Evolutionary conservation across 352 stramenopile species (phyloP), one percentile per base, ranked within the genome.

Genomic region (Phytophthora citricola): DNA sequence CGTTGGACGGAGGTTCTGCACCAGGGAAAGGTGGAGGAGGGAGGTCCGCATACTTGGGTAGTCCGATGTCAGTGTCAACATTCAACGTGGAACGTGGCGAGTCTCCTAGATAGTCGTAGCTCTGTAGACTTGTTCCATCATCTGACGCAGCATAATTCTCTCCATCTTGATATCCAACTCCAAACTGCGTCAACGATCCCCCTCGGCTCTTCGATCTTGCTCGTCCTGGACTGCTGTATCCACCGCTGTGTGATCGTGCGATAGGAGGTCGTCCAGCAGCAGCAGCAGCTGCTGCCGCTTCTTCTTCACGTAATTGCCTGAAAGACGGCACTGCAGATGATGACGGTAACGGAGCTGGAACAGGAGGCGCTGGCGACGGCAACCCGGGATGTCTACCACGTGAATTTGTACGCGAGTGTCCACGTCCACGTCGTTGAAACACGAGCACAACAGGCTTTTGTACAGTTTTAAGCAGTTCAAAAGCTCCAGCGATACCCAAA

Each of bases 361-460:
- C 10, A 1, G 52, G 57, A 9, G 55, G 51, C 38, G 47, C 10
- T 2, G 52, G 57, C 9, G 55, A 45, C 12, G 65, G 58, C 5
- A 71, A 47, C 14, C 48, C 62, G 11, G 40, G 20, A 61, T 59
- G 56, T 51, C 55, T 54, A 53, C 55, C 46, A 12, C 71, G 66
- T 14, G 54, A 72, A 48, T 61, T 44, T 10, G 20, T 44, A 32
- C 66, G 56, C 44, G 7, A 53, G n/a, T 68, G 64, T 29, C 45
- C 46, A 41, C 68, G 71, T 41, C 63, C 61, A 27, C 55, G 73
- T 50, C 62, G 54, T 66, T 93, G 79, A 63, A 95, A 95, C 0
- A 94, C 83, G 2, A 95, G 72, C 3, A 92, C 71, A 2, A 93
- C 88, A 2, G 88, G 88, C 45, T 95, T 95, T 49, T 89, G 76